phyloP scores from a whole-genome alignment of 2,329 filamentous ascomycete genomes.

The Claviceps maximensis region DNA sequence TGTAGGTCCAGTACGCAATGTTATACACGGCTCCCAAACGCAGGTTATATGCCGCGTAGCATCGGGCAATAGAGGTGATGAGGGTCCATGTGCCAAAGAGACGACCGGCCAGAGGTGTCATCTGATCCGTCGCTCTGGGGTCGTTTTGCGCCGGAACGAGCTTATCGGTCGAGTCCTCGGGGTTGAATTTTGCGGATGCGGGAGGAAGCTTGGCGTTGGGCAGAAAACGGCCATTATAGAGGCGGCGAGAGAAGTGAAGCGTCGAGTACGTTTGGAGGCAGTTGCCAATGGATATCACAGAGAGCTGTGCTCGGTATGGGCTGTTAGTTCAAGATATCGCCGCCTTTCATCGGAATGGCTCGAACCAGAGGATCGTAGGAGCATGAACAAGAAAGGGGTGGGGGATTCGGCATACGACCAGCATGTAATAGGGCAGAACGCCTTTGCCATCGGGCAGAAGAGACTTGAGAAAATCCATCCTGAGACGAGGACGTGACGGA shows the following conservation, averaged over 20 bases:
- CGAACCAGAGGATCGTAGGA: too few species aligned
- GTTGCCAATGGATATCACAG: slow-evolving; percentile 71
- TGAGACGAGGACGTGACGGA: background rate
- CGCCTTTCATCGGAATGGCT: background rate
- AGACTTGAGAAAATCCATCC: slow-evolving; percentile 32
- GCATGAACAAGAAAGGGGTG: background rate
- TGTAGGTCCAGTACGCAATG: slow-evolving; percentile 69
- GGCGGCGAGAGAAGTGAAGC: slow-evolving; percentile 67
- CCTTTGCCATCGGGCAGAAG: slow-evolving; percentile 38
- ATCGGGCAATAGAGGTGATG: slow-evolving; percentile 59
- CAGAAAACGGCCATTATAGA: slow-evolving; percentile 61
- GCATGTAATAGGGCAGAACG: slow-evolving; percentile 45
- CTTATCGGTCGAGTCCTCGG: slow-evolving; percentile 40
- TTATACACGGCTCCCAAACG: slow-evolving; percentile 61
- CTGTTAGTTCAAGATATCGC: background rate
- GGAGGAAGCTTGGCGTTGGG: slow-evolving; percentile 32
- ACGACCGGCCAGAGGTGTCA: slow-evolving; percentile 63
- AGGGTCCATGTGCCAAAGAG: slow-evolving; percentile 85
- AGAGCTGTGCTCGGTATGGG: slow-evolving; percentile 43
- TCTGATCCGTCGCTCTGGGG: slow-evolving; percentile 39
- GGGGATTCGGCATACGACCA: slow-evolving; percentile 30
- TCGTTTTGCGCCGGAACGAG: slow-evolving; percentile 32
- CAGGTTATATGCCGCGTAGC: slow-evolving; percentile 78
- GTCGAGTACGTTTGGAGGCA: slow-evolving; percentile 72
- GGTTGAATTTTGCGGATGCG: slow-evolving; percentile 29